A percentile compares a stretch with the other conserved stretches of the same genome.
Conservation (phyloP, 495 filamentous ascomycete genomes). For the Trichoderma gamsii region DNA sequence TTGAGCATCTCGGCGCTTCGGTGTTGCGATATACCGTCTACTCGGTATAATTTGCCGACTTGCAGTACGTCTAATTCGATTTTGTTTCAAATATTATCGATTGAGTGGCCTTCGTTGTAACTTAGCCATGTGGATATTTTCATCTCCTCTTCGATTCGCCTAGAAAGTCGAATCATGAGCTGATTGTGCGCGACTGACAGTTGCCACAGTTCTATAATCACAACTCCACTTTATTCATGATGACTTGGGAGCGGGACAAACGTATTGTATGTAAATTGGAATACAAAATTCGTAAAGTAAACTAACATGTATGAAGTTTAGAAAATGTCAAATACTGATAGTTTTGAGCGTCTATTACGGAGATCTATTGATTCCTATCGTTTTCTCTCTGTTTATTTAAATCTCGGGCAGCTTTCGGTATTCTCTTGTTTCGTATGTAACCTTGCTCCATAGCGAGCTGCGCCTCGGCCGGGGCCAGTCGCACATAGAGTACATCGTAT, state of each 20-base stretch:
- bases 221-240: too few species aligned
- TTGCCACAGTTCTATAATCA: too few species aligned
- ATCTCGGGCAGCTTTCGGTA: background rate
- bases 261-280: too few species aligned
- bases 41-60: background rate
- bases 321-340: too few species aligned
- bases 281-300: too few species aligned
- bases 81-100: background rate
- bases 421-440: background rate
- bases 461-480: background rate
- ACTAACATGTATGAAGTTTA: too few species aligned
- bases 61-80: background rate
- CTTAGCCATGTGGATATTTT: too few species aligned
- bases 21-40: background rate
- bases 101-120: background rate
- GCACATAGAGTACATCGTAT: too few species aligned
- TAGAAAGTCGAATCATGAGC: too few species aligned
- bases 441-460: background rate
- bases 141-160: too few species aligned
- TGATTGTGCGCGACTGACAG: too few species aligned
- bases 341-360: background rate
- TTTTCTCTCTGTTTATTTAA: background rate
- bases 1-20: conserved; percentile 2
- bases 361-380: background rate
- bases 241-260: too few species aligned